Evolutionary conservation across 1,284 basidiomycete species (phyloP).

Genomic region (Abortiporus biennis): DNA sequence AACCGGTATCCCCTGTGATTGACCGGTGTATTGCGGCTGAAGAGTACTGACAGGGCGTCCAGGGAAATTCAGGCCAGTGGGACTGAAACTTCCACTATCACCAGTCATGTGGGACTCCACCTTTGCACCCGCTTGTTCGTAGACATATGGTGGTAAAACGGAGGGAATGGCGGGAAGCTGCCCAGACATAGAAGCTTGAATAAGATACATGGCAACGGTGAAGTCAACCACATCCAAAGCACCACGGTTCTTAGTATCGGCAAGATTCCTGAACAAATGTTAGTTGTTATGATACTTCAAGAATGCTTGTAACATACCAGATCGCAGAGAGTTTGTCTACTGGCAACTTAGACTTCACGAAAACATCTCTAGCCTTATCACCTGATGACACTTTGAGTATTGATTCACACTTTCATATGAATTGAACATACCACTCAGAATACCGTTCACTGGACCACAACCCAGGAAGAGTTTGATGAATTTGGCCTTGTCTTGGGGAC

Average conservation of each 20-base stretch:
- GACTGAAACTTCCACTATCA: conserved; percentile 50
- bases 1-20: conserved; percentile 29
- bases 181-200: conserved; percentile 87
- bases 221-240: conserved; percentile 90
- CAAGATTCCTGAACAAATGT: conserved; percentile 64
- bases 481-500: conserved; percentile 76
- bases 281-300: neutral
- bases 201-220: conserved; percentile 94
- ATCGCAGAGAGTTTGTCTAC: conserved; percentile 91
- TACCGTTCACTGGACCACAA: conserved; percentile 68
- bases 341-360: conserved; percentile 88
- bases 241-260: conserved; percentile 92
- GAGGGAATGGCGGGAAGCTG: conserved; percentile 73
- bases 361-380: conserved; percentile 89
- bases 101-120: conserved; percentile 56
- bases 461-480: conserved; percentile 77
- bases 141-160: conserved; percentile 82
- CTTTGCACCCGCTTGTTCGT: conserved; percentile 64
- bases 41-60: conserved; percentile 29
- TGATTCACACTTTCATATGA: neutral
- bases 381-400: conserved; percentile 35
- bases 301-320: conserved; percentile 56
- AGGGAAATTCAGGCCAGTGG: conserved; percentile 34
- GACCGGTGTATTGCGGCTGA: conserved; percentile 63
- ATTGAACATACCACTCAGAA: conserved; percentile 60